A percentile compares a stretch with the other conserved stretches of the same genome.
phyloP scores from a whole-genome alignment of 2,329 filamentous ascomycete species.

The Phialemoniopsis sp. region DNA sequence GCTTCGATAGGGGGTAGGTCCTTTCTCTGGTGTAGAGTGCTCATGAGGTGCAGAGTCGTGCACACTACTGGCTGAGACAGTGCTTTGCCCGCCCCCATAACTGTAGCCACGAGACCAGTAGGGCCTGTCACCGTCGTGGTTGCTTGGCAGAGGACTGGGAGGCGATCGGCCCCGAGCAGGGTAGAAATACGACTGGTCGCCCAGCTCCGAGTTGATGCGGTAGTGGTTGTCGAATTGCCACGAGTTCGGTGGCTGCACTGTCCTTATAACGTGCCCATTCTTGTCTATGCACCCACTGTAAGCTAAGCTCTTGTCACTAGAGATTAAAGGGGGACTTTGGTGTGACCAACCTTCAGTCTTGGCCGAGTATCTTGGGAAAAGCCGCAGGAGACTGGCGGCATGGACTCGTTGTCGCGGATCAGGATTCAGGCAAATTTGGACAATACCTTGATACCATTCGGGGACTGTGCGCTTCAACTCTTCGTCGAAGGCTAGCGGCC shows the following conservation, averaged over 20 bases:
- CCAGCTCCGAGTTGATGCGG: no score
- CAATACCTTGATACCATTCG: conserved; percentile 71
- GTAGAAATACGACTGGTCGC: conserved; percentile 35
- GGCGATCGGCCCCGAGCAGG: conserved; percentile 49
- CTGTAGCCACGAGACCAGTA: conserved; percentile 18
- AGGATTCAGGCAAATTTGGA: conserved; percentile 72
- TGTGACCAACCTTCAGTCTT: background rate
- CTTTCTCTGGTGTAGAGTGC: background rate
- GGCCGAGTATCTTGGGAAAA: conserved; percentile 52
- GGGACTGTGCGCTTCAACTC: conserved; percentile 57
- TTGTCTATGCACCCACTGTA: no score
- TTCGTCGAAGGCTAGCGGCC: conserved; percentile 60
- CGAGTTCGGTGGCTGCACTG: conserved; percentile 30
- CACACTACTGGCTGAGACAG: no score
- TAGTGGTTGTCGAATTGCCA: no score
- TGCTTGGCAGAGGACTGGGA: conserved; percentile 43
- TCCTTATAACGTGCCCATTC: conserved; percentile 19
- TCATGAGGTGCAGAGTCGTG: conserved; percentile 3
- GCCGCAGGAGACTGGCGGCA: conserved; percentile 65
- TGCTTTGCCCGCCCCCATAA: background rate
- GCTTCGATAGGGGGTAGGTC: no score
- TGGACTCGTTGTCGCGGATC: conserved; percentile 69
- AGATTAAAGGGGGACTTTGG: conserved; percentile 14
- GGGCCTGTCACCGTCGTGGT: conserved; percentile 27
- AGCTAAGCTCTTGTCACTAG: conserved; percentile 31